Conservation (phyloP, 257 asterid genomes). For the Solanum lignicaule region DNA sequence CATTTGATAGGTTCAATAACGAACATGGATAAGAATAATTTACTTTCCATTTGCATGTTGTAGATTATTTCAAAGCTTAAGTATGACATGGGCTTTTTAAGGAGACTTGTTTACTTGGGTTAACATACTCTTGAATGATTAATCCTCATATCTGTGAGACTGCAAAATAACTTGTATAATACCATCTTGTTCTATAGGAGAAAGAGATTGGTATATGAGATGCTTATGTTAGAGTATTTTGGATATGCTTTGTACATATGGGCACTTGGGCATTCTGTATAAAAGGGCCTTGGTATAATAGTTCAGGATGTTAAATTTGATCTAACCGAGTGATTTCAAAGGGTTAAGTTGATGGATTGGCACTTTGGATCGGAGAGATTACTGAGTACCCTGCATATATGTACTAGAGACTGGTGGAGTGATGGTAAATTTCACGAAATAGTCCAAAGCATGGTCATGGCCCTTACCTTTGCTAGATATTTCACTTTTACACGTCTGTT, state of each 20-base stretch:
- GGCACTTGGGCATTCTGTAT: background rate
- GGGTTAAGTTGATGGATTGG: background rate
- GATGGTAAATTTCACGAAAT: background rate
- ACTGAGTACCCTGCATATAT: background rate
- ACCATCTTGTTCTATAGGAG: background rate
- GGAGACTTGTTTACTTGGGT: background rate
- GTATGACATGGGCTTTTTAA: background rate
- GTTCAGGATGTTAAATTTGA: background rate
- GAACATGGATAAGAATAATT: background rate
- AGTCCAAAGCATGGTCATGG: background rate
- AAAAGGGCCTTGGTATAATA: background rate
- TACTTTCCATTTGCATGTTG: background rate
- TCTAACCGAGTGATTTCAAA: background rate
- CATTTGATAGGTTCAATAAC: background rate
- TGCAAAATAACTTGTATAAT: background rate
- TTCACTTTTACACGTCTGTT: background rate
- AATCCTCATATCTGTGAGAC: background rate
- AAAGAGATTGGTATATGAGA: background rate
- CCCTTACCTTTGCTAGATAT: background rate
- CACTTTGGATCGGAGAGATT: background rate
- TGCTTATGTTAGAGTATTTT: background rate
- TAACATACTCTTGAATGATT: background rate
- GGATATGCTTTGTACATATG: background rate
- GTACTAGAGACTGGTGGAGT: background rate
- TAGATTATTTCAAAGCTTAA: background rate